Evolutionary conservation across 306 rosid genomes (phyloP), one percentile per base, ranked within the genome.

Genomic region (Fragaria ananassa): DNA sequence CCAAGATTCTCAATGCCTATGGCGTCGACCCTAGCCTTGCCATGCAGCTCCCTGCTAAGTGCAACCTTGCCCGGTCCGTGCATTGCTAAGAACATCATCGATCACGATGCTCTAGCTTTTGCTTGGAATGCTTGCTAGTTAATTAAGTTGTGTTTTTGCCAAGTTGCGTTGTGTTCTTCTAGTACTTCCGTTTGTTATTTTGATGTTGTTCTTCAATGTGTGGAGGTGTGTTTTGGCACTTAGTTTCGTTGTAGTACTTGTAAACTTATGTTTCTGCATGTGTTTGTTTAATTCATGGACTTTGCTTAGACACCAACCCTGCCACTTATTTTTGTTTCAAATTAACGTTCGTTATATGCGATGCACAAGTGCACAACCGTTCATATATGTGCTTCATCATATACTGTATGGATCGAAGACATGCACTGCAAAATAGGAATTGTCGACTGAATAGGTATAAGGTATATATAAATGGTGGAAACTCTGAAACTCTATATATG

Each of bases 1-100:
- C 86, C 0, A 70, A 74, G 0, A 51, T 82, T 27, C 72, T 91
- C 71, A 3, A 29, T 35, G 1, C 74, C 62, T 83, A 84, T 62
- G 81, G 80, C 11, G 71, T 91, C 53, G 81, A 91, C 74, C 71
- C 90, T 23, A 19, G 62, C 3, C 74, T 82, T 47, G 90, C 90
- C 78, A 66, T 85, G 88, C 69, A 57, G 25, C 96, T 91, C 66
- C 96, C 96, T 0, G 78, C 70, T 31, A 76, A 72, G 79, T 91
- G 96, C 85, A 75, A 81, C 51, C 41, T 82, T 54, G 65, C 41
- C 44, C 50, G 54, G 61, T 53, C 83, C 1, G 71, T 85, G 80
- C 83, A 57, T 35, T 90, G 93, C 76, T 75, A 81, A 53, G 10
- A 53, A 17, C 5, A 51, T n/a, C 31, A 56, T 56, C 6, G 25